Base-by-base conservation (phyloP, 2,329 filamentous ascomycete genomes). In the Chalaropsis ovoidea region DNA sequence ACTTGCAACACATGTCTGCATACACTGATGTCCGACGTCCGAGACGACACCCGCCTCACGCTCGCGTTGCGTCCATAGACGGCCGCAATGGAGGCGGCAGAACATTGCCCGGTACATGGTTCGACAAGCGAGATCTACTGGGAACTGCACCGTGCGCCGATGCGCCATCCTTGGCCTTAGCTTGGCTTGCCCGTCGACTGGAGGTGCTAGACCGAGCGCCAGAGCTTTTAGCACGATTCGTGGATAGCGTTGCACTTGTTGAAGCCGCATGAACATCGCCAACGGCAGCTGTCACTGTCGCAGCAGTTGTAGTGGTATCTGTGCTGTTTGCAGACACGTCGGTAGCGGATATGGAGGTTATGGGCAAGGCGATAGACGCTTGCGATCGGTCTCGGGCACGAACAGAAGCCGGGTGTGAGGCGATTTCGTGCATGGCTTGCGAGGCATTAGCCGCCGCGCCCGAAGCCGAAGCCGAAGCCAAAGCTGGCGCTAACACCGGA, bases 61-160 rank as follows among this genome's bases (percentile, higher is more conserved):
- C 62, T 27, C 66, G 56, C 13, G 66, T 49, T 43, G 63, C 58
- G 61, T 67, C 66, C 49, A 67, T 64, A 15, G 66, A 43, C 39
- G 66, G 63, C 41, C 66, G 52, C 15, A 67, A 27, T 15, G 66
- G 66, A 15, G 63, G 63, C 24, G 66, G 62, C 10, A 63, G 61
- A 19, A 64, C 65, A 22, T 31, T 61, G 22, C 60, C 54, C 11
- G 47, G 15, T 8, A 65, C 60, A 52, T 67, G 66, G 24, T 27
- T 58, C 13, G 58, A 24, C 39, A 65, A 13, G 31, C 66, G 45
- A n/a, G 66, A 62, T 15, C 49, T 62, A 27, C 41, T 47, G 15
- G 61, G 10, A 17, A 62, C 24, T 27, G 61, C 5, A 31, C 31
- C 19, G 19, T 42, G 22, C 0, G 35, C 13, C 35, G 27, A 58